A percentile compares a stretch with the other conserved stretches of the same genome.
These are phyloP conservation scores for Nicotiana rustica DNA, from an alignment of 305 asterid genomes.

Conservation along the genomic window DNA sequence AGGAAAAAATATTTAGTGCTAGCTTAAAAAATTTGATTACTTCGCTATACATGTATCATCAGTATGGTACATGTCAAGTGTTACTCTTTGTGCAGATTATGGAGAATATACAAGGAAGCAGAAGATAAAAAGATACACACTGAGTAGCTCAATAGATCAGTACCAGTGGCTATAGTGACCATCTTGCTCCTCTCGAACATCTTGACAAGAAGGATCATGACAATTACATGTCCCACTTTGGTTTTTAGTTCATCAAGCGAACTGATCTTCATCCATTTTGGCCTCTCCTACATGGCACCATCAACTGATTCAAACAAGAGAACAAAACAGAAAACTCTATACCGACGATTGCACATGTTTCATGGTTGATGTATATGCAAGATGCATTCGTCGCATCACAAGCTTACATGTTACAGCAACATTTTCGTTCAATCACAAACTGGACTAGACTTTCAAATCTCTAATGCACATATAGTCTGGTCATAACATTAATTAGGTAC, in stretches of 20 bases:
- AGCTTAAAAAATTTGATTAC: neutral
- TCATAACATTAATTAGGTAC: neutral
- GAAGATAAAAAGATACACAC: conserved; percentile 86
- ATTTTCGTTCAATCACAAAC: neutral
- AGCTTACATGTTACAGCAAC: neutral
- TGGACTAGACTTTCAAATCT: neutral
- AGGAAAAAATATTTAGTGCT: neutral
- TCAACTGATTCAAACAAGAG: neutral
- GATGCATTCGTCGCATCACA: neutral
- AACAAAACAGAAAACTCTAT: neutral
- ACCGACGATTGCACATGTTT: neutral
- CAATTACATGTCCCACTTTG: conserved; percentile 93
- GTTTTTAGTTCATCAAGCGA: conserved; percentile 91
- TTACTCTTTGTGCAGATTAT: conserved; percentile 76
- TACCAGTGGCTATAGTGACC: conserved; percentile 85
- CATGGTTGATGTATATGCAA: neutral
- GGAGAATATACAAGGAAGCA: conserved; percentile 91
- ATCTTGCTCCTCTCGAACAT: conserved; percentile 98
- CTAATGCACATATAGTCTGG: neutral
- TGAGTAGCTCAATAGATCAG: conserved; percentile 84
- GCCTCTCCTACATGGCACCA: conserved; percentile 73
- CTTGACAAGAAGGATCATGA: conserved; percentile 95
- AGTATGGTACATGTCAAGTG: conserved; percentile 32
- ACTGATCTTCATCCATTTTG: conserved; percentile 96
- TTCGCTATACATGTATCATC: neutral